These are phyloP conservation scores for Starmerella floris DNA, from an alignment of 805 yeast species.

Conservation along the genomic window DNA sequence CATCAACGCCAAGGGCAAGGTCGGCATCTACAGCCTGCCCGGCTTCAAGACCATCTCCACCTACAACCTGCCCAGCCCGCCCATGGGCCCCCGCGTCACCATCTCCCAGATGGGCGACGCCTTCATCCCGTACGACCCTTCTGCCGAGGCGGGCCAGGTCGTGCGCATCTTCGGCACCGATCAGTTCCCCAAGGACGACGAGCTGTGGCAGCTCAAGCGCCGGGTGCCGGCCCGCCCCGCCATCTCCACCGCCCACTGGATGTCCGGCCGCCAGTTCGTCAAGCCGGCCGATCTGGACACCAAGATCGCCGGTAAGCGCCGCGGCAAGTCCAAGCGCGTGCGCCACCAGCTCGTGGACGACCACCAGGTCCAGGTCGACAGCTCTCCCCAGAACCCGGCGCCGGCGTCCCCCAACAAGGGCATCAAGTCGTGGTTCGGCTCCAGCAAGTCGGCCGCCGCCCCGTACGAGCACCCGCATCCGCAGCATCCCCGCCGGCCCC, in stretches of 20 bases:
- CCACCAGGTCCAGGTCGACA: background rate
- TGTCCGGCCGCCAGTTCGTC: constrained; percentile 59
- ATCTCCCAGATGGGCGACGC: constrained; percentile 31
- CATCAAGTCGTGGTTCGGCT: constrained; percentile 8
- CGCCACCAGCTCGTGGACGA: constrained; percentile 17
- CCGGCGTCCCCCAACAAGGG: background rate
- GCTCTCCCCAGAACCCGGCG: background rate
- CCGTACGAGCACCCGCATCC: constrained; percentile 9
- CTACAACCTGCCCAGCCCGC: constrained; percentile 12
- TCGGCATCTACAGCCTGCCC: constrained; percentile 20
- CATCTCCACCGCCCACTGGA: constrained; percentile 71
- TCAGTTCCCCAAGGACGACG: constrained; percentile 28
- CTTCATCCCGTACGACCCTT: constrained; percentile 38
- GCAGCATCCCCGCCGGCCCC: constrained; percentile 5
- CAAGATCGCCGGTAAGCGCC: constrained; percentile 60
- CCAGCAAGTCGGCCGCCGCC: background rate
- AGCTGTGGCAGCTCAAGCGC: constrained; percentile 50
- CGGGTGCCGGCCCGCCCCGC: constrained; percentile 67
- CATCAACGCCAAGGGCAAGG: constrained; percentile 16
- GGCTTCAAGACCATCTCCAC: constrained; percentile 16
- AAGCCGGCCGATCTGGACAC: constrained; percentile 48
- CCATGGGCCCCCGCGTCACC: constrained; percentile 4
- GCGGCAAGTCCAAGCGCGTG: constrained; percentile 39
- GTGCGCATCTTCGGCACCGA: constrained; percentile 39
- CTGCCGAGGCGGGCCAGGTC: constrained; percentile 39